These are phyloP conservation scores for Exophiala aquamarina DNA, from an alignment of 2,329 filamentous ascomycete species.

Conservation along the genomic window DNA sequence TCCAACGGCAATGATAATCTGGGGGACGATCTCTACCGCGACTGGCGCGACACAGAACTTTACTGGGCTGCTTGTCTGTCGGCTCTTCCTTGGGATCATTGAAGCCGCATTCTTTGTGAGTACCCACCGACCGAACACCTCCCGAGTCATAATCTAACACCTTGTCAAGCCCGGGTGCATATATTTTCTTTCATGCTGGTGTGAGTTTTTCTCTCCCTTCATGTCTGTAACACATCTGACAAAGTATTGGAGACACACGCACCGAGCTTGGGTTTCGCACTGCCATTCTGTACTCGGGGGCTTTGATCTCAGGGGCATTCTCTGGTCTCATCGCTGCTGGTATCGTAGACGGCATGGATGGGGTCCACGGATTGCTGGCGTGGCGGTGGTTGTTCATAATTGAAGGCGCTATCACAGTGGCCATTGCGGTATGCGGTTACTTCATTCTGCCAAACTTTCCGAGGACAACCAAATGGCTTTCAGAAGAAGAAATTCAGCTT, in stretches of 20 bases:
- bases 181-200: constrained; percentile 43
- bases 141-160: too few relatives aligned
- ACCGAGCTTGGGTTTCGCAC: constrained; percentile 46
- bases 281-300: constrained; percentile 47
- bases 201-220: too few relatives aligned
- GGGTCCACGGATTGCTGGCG: constrained; percentile 47
- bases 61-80: constrained; percentile 39
- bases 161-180: constrained; percentile 60
- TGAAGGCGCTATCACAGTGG: constrained; percentile 52
- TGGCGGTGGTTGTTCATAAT: constrained; percentile 64
- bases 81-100: constrained; percentile 42
- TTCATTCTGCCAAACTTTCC: constrained; percentile 68
- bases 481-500: constrained; percentile 57
- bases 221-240: too few relatives aligned
- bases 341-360: constrained; percentile 65
- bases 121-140: too few relatives aligned
- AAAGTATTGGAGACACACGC: constrained; percentile 40
- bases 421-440: constrained; percentile 39
- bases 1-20: constrained; percentile 36
- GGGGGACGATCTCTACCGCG: constrained; percentile 36
- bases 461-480: constrained; percentile 59
- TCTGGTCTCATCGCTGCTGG: constrained; percentile 65
- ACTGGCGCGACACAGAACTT: constrained; percentile 41
- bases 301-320: constrained; percentile 70
- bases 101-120: constrained; percentile 55